Percentiles rank a stretch among this genome's conserved stretches.
phyloP scores from a whole-genome alignment of 2,329 filamentous ascomycete species.

The Fusarium sp. region DNA sequence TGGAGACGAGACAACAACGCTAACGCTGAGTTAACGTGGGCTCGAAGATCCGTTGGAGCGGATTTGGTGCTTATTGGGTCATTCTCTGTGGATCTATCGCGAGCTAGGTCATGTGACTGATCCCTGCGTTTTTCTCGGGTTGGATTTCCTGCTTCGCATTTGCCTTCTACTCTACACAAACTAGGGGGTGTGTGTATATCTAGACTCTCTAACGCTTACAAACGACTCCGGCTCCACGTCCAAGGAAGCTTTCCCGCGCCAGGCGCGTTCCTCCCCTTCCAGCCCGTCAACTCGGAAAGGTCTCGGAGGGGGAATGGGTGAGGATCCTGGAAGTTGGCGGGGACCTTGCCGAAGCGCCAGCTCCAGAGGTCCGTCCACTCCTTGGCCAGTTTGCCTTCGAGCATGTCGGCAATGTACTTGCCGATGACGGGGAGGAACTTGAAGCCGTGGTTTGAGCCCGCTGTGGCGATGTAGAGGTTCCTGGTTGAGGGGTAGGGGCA shows the following conservation, averaged over 20 bases:
- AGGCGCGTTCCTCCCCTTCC: slow-evolving; percentile 37
- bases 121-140: slow-evolving; percentile 3
- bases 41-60: slow-evolving; percentile 12
- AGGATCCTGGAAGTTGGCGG: slow-evolving; percentile 35
- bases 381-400: slow-evolving; percentile 50
- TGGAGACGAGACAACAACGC: slow-evolving; percentile 24
- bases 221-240: slow-evolving; percentile 37
- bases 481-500: slow-evolving; percentile 30
- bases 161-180: not conserved
- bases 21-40: slow-evolving; percentile 1
- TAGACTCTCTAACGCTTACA: slow-evolving; percentile 8
- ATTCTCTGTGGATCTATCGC: slow-evolving; percentile 3
- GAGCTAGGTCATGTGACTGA: slow-evolving; percentile 26
- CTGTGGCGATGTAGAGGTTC: slow-evolving; percentile 62
- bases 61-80: slow-evolving; percentile 14
- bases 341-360: slow-evolving; percentile 37
- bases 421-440: slow-evolving; percentile 67
- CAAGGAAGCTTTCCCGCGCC: slow-evolving; percentile 37
- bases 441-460: slow-evolving; percentile 64
- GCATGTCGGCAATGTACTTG: slow-evolving; percentile 55
- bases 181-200: slow-evolving; percentile 1
- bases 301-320: slow-evolving; percentile 38
- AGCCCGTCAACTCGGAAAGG: slow-evolving; percentile 32
- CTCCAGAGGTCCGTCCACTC: slow-evolving; percentile 56
- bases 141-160: not conserved